Evolutionary conservation across 805 yeast genomes (phyloP).

Genomic region (Myxozyma lipomycoides): DNA sequence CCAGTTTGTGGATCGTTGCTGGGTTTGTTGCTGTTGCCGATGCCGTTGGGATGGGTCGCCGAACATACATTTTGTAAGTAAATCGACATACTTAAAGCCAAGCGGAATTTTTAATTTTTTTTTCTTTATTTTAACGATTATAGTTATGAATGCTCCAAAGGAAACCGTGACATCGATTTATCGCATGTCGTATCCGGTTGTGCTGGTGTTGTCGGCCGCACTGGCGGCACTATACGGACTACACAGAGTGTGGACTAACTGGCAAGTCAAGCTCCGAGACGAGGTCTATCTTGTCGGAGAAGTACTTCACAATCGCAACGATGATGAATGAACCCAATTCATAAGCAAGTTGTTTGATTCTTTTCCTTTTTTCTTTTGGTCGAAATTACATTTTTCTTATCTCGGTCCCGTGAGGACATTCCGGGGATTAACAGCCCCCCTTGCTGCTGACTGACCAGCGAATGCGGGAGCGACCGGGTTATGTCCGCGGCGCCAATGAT

Average conservation of each 20-base stretch:
- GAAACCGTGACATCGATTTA: slow-evolving; percentile 7
- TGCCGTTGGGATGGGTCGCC: slow-evolving; percentile 15
- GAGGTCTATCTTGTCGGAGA: slow-evolving; percentile 36
- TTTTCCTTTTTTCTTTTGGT: neutral
- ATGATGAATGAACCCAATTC: neutral
- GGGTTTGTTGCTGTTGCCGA: slow-evolving; percentile 7
- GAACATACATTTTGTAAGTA: slow-evolving; percentile 7
- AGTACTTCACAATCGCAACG: slow-evolving; percentile 35
- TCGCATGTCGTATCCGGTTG: slow-evolving; percentile 18
- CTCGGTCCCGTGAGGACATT: too few relatives aligned
- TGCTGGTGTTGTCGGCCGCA: slow-evolving; percentile 4
- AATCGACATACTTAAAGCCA: neutral
- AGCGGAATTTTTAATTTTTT: too few relatives aligned
- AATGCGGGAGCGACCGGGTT: too few relatives aligned
- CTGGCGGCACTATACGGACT: slow-evolving; percentile 1
- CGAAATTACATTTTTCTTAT: neutral
- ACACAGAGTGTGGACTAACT: slow-evolving; percentile 8
- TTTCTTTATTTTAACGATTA: neutral
- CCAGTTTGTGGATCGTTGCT: slow-evolving; percentile 10
- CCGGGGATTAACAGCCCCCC: too few relatives aligned
- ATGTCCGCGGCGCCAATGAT: too few relatives aligned
- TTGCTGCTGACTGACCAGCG: too few relatives aligned
- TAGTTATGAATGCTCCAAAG: slow-evolving; percentile 8
- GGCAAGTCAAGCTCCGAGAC: slow-evolving; percentile 34
- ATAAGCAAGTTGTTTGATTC: neutral